A percentile compares a stretch with the other conserved stretches of the same genome.
Conservation (phyloP, 257 asterid species). For the Mentha longifolia region DNA sequence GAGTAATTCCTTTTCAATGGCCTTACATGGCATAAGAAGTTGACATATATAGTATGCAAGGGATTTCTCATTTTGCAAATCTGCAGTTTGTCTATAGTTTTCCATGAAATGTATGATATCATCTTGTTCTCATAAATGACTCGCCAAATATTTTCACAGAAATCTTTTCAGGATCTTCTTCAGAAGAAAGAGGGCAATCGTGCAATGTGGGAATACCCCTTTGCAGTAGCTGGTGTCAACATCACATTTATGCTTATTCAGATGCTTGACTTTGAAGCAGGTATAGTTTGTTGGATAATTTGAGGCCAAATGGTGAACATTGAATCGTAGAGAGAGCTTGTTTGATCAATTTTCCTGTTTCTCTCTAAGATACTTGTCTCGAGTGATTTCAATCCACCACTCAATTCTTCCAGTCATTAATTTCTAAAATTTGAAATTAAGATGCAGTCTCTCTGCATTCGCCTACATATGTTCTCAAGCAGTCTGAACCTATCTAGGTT, state of each 20-base stretch:
- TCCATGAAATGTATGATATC: conserved; percentile 10
- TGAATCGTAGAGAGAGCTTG: conserved; percentile 9
- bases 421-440: background rate
- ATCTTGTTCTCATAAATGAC: conserved; percentile 25
- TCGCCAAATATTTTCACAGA: conserved; percentile 49
- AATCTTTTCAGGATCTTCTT: conserved; percentile 97
- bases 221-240: conserved; percentile 99
- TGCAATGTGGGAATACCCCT: conserved; percentile 97
- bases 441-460: conserved; percentile 15
- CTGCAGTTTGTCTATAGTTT: conserved; percentile 2
- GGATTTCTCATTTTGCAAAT: conserved; percentile 14
- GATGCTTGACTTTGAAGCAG: conserved; percentile 99
- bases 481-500: conserved; percentile 1
- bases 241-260: conserved; percentile 98
- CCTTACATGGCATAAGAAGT: conserved; percentile 14
- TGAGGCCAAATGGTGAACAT: conserved; percentile 16
- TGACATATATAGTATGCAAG: background rate
- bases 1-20: conserved; percentile 16
- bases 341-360: conserved; percentile 9
- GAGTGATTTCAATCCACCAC: conserved; percentile 24
- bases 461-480: conserved; percentile 16
- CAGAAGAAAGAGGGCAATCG: conserved; percentile 94
- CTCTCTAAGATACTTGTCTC: background rate
- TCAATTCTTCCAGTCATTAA: background rate
- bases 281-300: conserved; percentile 47